Base-by-base conservation (phyloP, 768 basidiomycete genomes). In the Kwoniella sp. region DNA sequence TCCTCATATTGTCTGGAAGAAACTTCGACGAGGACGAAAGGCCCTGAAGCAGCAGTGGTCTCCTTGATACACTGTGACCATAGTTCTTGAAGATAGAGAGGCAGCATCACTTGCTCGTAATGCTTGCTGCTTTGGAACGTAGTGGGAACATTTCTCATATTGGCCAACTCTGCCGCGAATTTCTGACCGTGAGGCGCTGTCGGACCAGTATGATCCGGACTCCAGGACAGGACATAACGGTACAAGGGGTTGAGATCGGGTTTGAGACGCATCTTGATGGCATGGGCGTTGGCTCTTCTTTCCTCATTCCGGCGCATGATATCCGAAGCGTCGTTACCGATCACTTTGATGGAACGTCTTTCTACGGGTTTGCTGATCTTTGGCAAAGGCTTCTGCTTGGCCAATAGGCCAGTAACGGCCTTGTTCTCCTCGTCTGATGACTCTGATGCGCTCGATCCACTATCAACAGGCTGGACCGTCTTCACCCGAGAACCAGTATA, bases 21-120 rank as follows among this genome's bases (percentile, higher is more conserved):
- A 46, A 98, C 84, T 63, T 85, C 87, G 79, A 86, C 87, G 1
- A 79, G 76, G 6, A 87, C 84, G 6, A 69, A 60, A 1, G 60
- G 21, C 8, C 26, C 58, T 51, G 40, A 68, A 8, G 63, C 65
- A 59, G 88, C 87, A 55, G 90, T 88, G 75, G 90, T 91, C 4
- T 91, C 87, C 68, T 90, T 86, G 8, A 83, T 73, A 24, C 95
- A 85, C 74, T 95, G 91, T 27, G 88, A 86, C 94, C 96, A 97
- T 66, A 90, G 88, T 80, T 99, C 96, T 62, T 90, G 82, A 21
- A 93, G 80, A 26, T 98, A 81, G 17, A 98, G 83, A 1, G 95
- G 93, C 74, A 91, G 87, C 77, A 96, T 92, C 49, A 88, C 83
- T 24, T 81, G 81, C 46, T 85, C 84, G 78, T 95, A 98, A 21